Conservation (phyloP, 1,284 basidiomycete genomes). For the Sporisorium sorghi region DNA sequence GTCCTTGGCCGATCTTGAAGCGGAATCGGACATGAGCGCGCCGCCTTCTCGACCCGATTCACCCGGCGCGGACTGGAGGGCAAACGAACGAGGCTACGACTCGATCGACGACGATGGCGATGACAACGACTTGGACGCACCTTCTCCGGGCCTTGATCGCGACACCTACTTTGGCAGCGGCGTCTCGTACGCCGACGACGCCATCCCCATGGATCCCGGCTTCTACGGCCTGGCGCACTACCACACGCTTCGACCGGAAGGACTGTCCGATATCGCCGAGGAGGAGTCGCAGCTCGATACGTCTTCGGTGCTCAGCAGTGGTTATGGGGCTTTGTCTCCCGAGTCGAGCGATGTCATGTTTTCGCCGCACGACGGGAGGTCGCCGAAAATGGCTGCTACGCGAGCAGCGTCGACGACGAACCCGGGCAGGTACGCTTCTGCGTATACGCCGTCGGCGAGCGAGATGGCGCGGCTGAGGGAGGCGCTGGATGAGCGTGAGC, state of each 20-base stretch:
- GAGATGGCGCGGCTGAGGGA: slow-evolving; percentile 47
- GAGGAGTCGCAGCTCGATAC: slow-evolving; percentile 53
- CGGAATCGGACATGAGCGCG: slow-evolving; percentile 29
- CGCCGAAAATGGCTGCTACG: slow-evolving; percentile 17
- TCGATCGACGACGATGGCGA: slow-evolving; percentile 18
- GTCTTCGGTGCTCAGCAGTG: slow-evolving; percentile 38
- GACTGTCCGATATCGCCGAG: slow-evolving; percentile 60
- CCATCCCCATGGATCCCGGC: slow-evolving; percentile 45
- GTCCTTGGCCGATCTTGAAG: slow-evolving; percentile 39
- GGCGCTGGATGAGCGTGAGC: slow-evolving; percentile 44
- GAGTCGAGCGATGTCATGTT: slow-evolving; percentile 19
- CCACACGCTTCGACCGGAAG: slow-evolving; percentile 51
- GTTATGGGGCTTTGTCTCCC: slow-evolving; percentile 23
- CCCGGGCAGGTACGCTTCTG: slow-evolving; percentile 15
- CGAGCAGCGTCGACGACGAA: slow-evolving; percentile 5
- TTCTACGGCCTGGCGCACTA: slow-evolving; percentile 55
- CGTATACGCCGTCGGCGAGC: slow-evolving; percentile 29
- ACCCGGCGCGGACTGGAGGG: slow-evolving; percentile 21
- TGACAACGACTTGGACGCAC: slow-evolving; percentile 19
- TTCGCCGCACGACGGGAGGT: slow-evolving; percentile 20
- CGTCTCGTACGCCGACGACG: slow-evolving; percentile 44
- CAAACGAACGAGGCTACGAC: slow-evolving; percentile 15
- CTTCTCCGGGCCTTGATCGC: slow-evolving; percentile 31
- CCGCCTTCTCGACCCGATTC: slow-evolving; percentile 32
- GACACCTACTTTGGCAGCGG: slow-evolving; percentile 31